These are phyloP conservation scores for Vaccinium corymbosum DNA, from an alignment of 148 eudicot species.

Conservation along the genomic window DNA sequence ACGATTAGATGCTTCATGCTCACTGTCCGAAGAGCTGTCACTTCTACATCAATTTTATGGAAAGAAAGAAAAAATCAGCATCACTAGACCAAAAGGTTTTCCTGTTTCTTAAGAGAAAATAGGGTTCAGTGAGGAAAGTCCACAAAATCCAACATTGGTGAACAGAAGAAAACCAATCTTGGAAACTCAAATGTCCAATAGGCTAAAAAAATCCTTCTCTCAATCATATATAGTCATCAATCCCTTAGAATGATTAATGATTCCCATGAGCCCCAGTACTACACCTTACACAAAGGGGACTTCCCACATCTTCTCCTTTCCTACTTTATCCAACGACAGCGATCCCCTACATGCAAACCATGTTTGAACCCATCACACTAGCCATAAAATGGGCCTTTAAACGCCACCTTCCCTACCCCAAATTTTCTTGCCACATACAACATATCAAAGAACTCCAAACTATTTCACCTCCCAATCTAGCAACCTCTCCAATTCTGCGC, in stretches of 20 bases:
- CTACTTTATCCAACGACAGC: background rate
- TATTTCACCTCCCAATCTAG: background rate
- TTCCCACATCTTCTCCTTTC: background rate
- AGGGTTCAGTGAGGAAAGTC: too few species aligned
- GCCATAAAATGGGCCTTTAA: too few species aligned
- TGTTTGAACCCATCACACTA: background rate
- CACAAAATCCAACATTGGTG: too few species aligned
- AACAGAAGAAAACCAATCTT: too few species aligned
- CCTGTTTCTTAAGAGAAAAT: too few species aligned
- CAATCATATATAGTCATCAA: too few species aligned
- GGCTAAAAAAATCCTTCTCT: too few species aligned
- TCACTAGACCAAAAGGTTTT: background rate
- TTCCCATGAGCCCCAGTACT: background rate
- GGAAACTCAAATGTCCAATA: too few species aligned
- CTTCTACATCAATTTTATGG: background rate
- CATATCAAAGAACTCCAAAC: background rate
- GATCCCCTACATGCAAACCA: background rate
- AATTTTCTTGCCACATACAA: background rate
- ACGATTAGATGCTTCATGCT: conserved; percentile 52
- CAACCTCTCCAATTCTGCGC: background rate
- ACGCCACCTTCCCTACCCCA: background rate
- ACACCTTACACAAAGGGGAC: background rate
- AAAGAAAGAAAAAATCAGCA: background rate
- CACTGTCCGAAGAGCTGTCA: conserved; percentile 76
- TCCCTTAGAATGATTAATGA: background rate